phyloP scores from a whole-genome alignment of 208 protist genomes.

The Leishmania amazonensis region DNA sequence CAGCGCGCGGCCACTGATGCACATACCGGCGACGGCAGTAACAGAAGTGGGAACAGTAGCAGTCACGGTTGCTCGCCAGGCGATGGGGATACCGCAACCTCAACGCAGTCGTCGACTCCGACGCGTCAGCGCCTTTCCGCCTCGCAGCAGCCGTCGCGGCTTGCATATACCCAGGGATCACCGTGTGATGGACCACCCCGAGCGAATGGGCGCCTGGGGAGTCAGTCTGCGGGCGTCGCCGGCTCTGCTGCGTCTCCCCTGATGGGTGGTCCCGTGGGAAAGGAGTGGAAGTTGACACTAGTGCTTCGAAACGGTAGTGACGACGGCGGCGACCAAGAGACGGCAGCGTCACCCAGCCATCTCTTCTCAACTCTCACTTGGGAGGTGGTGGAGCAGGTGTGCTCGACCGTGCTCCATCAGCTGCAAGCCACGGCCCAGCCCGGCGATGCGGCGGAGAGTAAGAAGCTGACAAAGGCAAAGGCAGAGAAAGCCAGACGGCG shows the following conservation, averaged over 20 bases:
- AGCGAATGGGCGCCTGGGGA: background rate
- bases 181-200: background rate
- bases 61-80: background rate
- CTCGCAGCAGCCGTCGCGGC: background rate
- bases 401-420: conserved; percentile 14
- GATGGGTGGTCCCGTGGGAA: conserved; percentile 12
- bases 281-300: conserved; percentile 28
- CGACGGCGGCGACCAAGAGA: background rate
- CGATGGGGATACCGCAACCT: background rate
- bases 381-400: conserved; percentile 36
- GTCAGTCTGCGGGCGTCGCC: background rate
- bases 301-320: background rate
- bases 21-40: background rate
- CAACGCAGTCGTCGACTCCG: conserved; percentile 4
- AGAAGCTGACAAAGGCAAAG: conserved; percentile 5
- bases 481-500: background rate
- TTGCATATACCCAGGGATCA: background rate
- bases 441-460: background rate
- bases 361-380: conserved; percentile 9
- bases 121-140: background rate
- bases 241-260: background rate
- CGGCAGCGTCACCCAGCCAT: background rate
- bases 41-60: background rate
- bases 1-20: background rate
- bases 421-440: conserved; percentile 2